A percentile compares a stretch with the other conserved stretches of the same genome.
Conservation (phyloP, 2,329 filamentous ascomycete species). For the Aureobasidium sp. region DNA sequence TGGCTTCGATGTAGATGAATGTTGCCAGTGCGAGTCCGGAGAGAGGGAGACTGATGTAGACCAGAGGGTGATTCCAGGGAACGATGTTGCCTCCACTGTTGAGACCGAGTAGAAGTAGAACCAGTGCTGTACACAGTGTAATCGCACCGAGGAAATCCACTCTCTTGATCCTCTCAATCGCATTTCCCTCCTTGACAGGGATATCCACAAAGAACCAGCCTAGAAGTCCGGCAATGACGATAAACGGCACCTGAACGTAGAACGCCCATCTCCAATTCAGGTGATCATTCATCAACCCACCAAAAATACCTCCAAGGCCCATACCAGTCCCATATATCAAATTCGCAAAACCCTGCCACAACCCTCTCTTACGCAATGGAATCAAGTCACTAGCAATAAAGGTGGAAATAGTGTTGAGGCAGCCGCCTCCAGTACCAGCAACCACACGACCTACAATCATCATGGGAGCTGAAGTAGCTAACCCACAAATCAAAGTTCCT, state of each 20-base stretch:
- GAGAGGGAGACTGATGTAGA: conserved; percentile 62
- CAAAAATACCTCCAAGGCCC: conserved; percentile 73
- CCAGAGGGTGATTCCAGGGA: conserved; percentile 71
- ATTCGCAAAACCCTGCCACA: conserved; percentile 81
- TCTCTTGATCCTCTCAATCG: conserved; percentile 70
- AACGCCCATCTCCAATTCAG: conserved; percentile 86
- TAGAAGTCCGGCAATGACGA: conserved; percentile 68
- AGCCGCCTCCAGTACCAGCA: conserved; percentile 73
- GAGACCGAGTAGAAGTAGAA: conserved; percentile 72
- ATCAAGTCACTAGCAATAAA: conserved; percentile 79
- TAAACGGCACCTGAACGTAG: conserved; percentile 74
- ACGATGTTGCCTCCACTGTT: conserved; percentile 80
- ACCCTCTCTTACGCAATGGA: conserved; percentile 71
- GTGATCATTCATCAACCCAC: conserved; percentile 74
- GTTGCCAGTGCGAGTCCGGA: too few species aligned
- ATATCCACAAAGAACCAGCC: conserved; percentile 71
- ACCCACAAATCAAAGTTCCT: conserved; percentile 69
- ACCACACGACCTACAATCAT: conserved; percentile 71
- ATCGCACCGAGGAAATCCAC: conserved; percentile 80
- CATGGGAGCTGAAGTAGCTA: conserved; percentile 70
- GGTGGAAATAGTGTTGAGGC: conserved; percentile 74
- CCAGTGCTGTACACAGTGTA: conserved; percentile 70
- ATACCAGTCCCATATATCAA: conserved; percentile 76
- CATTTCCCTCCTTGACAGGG: conserved; percentile 66
- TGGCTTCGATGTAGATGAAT: conserved; percentile 76